Evolutionary conservation across 371 early-diverging fungal species (phyloP).

Genomic region (Syncephalastrum monosporum): DNA sequence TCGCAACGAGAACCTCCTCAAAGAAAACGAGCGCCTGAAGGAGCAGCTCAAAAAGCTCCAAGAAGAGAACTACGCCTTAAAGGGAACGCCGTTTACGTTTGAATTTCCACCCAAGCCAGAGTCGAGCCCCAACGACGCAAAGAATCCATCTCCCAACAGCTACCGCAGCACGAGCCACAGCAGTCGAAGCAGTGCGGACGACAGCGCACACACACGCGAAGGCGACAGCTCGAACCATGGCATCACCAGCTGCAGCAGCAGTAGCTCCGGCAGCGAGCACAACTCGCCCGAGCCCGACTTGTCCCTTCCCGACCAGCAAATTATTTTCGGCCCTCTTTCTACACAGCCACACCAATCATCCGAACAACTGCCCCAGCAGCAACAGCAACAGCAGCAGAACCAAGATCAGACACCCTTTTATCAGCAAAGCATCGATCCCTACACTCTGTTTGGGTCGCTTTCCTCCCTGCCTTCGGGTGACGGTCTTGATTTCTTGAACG

Average conservation of each 20-base stretch:
- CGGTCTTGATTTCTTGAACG: not conserved
- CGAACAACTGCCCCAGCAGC: not conserved
- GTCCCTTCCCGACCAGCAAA: constrained; percentile 1
- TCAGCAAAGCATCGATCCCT: not conserved
- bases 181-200: not conserved
- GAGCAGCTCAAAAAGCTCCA: constrained; percentile 29
- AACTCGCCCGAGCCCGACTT: not conserved
- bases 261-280: constrained; percentile 7
- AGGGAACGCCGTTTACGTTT: constrained; percentile 43
- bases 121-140: too few species aligned
- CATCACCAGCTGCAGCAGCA: constrained; percentile 8
- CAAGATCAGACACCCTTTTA: not conserved
- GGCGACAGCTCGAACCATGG: not conserved
- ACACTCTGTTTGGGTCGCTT: not conserved
- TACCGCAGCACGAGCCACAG: constrained; percentile 1
- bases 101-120: constrained; percentile 26
- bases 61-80: constrained; percentile 44
- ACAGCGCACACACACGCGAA: not conserved
- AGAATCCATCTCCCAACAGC: too few species aligned
- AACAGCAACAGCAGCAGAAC: not conserved
- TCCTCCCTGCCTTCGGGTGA: constrained; percentile 1
- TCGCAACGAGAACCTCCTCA: constrained; percentile 14
- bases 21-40: constrained; percentile 39
- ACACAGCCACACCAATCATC: not conserved
- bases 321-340: not conserved